These are phyloP conservation scores for Lithohypha guttulata DNA, from an alignment of 2,329 filamentous ascomycete genomes.

Conservation along the genomic window DNA sequence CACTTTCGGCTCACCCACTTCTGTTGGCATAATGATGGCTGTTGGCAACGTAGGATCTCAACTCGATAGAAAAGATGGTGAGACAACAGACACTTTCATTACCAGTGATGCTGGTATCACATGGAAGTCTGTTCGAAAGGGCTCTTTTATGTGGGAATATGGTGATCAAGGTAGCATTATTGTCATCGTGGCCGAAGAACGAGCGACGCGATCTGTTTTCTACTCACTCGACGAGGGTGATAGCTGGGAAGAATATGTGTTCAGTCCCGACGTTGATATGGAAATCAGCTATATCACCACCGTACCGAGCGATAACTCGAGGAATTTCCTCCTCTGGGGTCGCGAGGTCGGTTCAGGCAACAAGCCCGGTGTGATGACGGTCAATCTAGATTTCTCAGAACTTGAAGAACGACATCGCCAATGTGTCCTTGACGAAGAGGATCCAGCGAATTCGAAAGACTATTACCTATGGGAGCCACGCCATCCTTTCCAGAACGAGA, in stretches of 20 bases:
- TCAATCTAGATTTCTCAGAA: conserved; percentile 83
- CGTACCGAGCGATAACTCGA: conserved; percentile 75
- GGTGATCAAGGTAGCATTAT: conserved; percentile 91
- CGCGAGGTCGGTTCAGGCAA: conserved; percentile 37
- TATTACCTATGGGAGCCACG: conserved; percentile 81
- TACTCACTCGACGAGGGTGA: conserved; percentile 75
- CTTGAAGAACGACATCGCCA: conserved; percentile 53
- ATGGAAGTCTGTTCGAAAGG: conserved; percentile 79
- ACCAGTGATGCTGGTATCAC: conserved; percentile 80
- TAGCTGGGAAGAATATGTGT: conserved; percentile 66
- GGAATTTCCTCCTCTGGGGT: conserved; percentile 88
- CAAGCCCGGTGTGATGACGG: conserved; percentile 49
- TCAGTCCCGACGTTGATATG: conserved; percentile 57
- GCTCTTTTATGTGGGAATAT: conserved; percentile 84
- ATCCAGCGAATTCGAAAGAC: conserved; percentile 47
- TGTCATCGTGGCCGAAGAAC: conserved; percentile 66
- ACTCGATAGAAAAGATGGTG: conserved; percentile 57
- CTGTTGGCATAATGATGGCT: conserved; percentile 82
- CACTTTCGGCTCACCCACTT: conserved; percentile 78
- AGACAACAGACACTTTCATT: conserved; percentile 84
- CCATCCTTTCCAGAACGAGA: conserved; percentile 65
- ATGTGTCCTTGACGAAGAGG: conserved; percentile 57
- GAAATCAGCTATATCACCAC: conserved; percentile 73
- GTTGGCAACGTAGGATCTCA: conserved; percentile 78
- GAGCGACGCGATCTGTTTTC: conserved; percentile 55